Evolutionary conservation across 306 rosid species (phyloP).

Genomic region (Cucurbita pepo): DNA sequence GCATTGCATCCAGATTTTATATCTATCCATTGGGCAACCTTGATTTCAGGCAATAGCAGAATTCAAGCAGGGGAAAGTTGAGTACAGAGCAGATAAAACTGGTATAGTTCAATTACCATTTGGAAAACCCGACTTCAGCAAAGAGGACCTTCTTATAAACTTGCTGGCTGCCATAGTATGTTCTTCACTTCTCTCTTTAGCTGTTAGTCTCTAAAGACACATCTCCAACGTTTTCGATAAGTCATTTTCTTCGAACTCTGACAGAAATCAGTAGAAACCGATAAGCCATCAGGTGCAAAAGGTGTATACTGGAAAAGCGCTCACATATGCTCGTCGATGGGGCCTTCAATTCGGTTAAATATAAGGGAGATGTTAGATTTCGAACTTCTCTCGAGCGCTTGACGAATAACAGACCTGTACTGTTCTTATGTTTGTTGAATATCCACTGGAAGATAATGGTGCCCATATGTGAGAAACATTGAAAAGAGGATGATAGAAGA

Average conservation of each 20-base stretch:
- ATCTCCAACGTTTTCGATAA: neutral
- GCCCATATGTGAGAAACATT: neutral
- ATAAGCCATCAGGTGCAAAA: conserved; percentile 89
- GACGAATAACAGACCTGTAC: conserved; percentile 1
- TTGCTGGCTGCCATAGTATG: conserved; percentile 74
- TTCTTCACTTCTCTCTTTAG: conserved; percentile 2
- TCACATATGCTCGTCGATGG: conserved; percentile 90
- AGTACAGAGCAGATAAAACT: conserved; percentile 89
- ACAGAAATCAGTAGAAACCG: conserved; percentile 84
- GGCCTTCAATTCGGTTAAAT: conserved; percentile 79
- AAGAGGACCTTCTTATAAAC: conserved; percentile 77
- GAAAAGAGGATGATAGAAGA: neutral
- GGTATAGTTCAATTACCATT: conserved; percentile 92
- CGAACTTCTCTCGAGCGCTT: conserved; percentile 20
- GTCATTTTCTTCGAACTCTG: conserved; percentile 9
- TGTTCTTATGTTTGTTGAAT: neutral
- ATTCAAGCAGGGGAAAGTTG: conserved; percentile 95
- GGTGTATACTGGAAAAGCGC: conserved; percentile 99
- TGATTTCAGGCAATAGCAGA: conserved; percentile 71
- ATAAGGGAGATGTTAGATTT: conserved; percentile 82
- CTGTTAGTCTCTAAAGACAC: neutral
- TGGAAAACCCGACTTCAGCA: conserved; percentile 70
- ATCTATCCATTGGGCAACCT: neutral
- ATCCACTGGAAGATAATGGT: neutral
- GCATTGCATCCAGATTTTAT: neutral